phyloP scores from a whole-genome alignment of 2,329 filamentous ascomycete species.

The Trichoderma brevicompactum region DNA sequence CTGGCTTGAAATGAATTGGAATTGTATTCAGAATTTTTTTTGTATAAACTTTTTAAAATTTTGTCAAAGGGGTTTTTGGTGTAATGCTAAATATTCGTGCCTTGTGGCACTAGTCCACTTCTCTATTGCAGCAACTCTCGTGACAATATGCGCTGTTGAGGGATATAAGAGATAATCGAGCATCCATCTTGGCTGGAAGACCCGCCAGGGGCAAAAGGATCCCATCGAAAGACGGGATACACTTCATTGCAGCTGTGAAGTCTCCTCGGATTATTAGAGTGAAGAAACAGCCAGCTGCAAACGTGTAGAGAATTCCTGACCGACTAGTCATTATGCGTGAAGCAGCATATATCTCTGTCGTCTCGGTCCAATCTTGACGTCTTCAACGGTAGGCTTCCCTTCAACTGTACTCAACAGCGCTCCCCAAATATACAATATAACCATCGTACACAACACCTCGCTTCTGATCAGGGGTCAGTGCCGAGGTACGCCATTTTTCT shows the following conservation, averaged over 20 bases:
- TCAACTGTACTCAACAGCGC: background rate
- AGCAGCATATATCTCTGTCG: background rate
- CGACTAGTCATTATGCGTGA: background rate
- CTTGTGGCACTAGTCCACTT: constrained; percentile 12
- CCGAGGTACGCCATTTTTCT: constrained; percentile 23
- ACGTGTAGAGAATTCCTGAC: background rate
- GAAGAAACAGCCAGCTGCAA: constrained; percentile 11
- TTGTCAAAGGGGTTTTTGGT: constrained; percentile 7
- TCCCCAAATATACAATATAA: constrained; percentile 2
- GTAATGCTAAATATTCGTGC: constrained; percentile 8
- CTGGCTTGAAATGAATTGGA: background rate
- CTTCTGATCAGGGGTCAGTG: constrained; percentile 18
- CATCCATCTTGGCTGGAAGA: background rate
- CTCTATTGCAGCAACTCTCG: constrained; percentile 7
- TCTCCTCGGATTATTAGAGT: background rate
- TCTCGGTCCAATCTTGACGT: constrained; percentile 5
- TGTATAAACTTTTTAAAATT: background rate
- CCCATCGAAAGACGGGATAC: background rate
- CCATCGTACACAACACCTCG: constrained; percentile 22
- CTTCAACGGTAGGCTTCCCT: background rate
- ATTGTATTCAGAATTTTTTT: background rate
- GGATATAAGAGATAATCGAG: background rate
- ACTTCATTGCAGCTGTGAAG: background rate
- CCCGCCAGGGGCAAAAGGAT: background rate
- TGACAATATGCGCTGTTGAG: constrained; percentile 3